Conservation (phyloP, 2,329 filamentous ascomycete genomes). For the Clarireedia paspali region DNA sequence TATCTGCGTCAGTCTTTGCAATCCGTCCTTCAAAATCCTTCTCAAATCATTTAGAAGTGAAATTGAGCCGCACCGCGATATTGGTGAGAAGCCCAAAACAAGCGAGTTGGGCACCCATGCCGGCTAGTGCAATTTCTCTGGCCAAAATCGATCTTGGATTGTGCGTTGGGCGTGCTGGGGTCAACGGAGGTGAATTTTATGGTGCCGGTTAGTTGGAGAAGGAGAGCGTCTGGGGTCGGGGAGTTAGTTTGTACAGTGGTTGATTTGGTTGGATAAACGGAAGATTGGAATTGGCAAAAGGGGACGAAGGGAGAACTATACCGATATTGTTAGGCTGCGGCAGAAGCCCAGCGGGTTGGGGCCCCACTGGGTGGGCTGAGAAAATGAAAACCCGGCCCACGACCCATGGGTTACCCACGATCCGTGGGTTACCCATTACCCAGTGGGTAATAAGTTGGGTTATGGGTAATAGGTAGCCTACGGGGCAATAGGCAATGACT, state of each 20-base stretch:
- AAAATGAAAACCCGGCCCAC: too few species aligned
- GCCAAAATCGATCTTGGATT: constrained; percentile 29
- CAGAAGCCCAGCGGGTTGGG: too few species aligned
- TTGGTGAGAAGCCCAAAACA: constrained; percentile 42
- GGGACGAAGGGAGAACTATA: not conserved
- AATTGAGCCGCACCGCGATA: constrained; percentile 39
- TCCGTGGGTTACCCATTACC: too few species aligned
- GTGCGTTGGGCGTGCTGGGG: constrained; percentile 26
- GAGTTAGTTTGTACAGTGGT: not conserved
- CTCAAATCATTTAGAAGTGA: constrained; percentile 34
- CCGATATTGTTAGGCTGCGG: constrained; percentile 18
- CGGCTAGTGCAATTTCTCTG: constrained; percentile 33
- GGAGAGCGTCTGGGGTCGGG: constrained; percentile 16
- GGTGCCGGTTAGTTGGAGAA: constrained; percentile 21
- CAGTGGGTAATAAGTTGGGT: too few species aligned
- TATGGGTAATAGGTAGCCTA: too few species aligned
- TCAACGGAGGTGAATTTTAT: constrained; percentile 34
- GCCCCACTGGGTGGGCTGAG: too few species aligned
- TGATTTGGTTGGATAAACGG: not conserved
- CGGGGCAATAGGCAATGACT: too few species aligned
- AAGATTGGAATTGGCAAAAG: not conserved
- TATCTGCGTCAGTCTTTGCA: too few species aligned
- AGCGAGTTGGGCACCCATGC: constrained; percentile 36
- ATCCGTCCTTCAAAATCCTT: constrained; percentile 16
- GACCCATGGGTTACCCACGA: too few species aligned